Conservation (phyloP, 306 rosid genomes). For the Sicyos baderoa region DNA sequence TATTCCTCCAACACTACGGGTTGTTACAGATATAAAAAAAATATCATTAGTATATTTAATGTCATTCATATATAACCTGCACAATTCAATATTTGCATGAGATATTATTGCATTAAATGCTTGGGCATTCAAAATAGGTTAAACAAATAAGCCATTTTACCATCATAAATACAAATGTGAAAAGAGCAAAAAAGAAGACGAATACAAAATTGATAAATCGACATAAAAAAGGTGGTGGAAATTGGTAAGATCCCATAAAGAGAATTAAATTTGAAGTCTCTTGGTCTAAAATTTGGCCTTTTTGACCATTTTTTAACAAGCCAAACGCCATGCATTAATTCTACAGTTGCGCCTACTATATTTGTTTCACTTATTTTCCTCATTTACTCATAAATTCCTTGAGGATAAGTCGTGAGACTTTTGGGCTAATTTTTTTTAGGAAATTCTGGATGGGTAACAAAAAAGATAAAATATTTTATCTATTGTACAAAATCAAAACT, state of each 20-base stretch:
- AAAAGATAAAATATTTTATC: too few species aligned
- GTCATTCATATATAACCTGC: background rate
- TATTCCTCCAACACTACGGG: too few species aligned
- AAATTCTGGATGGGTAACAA: too few species aligned
- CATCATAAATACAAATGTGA: too few species aligned
- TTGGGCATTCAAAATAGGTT: background rate
- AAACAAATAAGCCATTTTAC: too few species aligned
- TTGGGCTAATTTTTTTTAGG: too few species aligned
- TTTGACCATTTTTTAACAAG: background rate
- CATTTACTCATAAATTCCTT: background rate
- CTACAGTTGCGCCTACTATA: background rate
- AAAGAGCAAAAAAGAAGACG: too few species aligned
- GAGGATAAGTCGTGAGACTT: background rate
- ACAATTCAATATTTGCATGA: background rate
- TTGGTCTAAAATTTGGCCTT: constrained; percentile 8
- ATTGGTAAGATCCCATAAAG: background rate
- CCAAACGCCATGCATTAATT: constrained; percentile 1
- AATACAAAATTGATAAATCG: too few species aligned
- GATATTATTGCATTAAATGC: background rate
- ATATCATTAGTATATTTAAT: too few species aligned
- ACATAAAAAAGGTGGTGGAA: background rate
- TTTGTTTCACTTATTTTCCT: background rate
- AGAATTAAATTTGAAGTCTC: background rate
- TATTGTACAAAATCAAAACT: too few species aligned
- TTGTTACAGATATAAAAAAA: too few species aligned